Conservation (phyloP, 2,329 filamentous ascomycete species). For the Huntiella bhutanensis region DNA sequence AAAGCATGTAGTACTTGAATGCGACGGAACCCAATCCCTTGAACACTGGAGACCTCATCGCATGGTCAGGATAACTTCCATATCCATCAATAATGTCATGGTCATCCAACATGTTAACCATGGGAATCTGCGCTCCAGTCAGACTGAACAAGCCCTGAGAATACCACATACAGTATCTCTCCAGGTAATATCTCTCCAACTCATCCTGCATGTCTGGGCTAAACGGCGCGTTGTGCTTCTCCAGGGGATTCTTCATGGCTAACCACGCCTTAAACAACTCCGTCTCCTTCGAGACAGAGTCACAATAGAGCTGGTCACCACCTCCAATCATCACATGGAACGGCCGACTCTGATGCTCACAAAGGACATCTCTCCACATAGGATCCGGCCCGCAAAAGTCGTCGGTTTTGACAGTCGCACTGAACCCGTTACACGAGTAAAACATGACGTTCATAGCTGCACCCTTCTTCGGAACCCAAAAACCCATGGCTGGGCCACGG, state of each 20-base stretch:
- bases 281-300: slow-evolving; percentile 59
- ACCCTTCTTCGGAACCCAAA: slow-evolving; percentile 77
- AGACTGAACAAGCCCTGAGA: slow-evolving; percentile 88
- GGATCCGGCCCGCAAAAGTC: slow-evolving; percentile 83
- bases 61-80: slow-evolving; percentile 78
- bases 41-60: slow-evolving; percentile 83
- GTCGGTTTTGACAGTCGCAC: slow-evolving; percentile 55
- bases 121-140: slow-evolving; percentile 84
- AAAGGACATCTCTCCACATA: slow-evolving; percentile 89
- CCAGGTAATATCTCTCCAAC: slow-evolving; percentile 71
- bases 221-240: slow-evolving; percentile 66
- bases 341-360: slow-evolving; percentile 72
- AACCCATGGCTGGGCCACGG: slow-evolving; percentile 66
- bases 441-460: slow-evolving; percentile 98
- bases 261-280: slow-evolving; percentile 69
- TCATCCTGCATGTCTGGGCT: slow-evolving; percentile 70
- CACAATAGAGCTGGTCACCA: slow-evolving; percentile 94
- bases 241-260: slow-evolving; percentile 54
- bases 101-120: slow-evolving; percentile 97
- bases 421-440: slow-evolving; percentile 94
- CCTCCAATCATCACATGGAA: slow-evolving; percentile 98
- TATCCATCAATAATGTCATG: slow-evolving; percentile 86
- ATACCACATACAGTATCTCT: slow-evolving; percentile 87
- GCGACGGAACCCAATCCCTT: slow-evolving; percentile 75
- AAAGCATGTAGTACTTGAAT: slow-evolving; percentile 98